Percentiles rank a stretch among this genome's conserved stretches.
These are phyloP conservation scores for Alopecurus myosuroides DNA, from an alignment of 176 grass and related monocot genomes.

Conservation along the genomic window DNA sequence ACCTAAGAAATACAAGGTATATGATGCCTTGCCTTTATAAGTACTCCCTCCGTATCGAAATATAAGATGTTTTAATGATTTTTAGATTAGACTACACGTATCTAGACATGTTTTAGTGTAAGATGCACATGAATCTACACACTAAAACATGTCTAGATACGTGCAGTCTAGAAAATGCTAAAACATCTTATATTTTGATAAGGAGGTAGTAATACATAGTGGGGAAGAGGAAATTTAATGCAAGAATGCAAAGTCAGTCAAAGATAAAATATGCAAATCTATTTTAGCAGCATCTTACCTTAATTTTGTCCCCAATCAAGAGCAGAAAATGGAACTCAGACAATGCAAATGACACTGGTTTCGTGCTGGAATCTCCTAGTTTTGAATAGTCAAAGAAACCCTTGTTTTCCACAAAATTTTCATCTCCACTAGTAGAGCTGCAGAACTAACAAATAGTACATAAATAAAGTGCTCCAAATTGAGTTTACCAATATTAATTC, in stretches of 20 bases:
- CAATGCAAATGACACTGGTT: conserved; percentile 82
- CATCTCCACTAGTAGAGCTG: conserved; percentile 83
- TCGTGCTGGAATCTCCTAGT: conserved; percentile 56
- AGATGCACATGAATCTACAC: too few relatives aligned
- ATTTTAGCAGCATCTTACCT: conserved; percentile 46
- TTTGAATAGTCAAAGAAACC: conserved; percentile 91
- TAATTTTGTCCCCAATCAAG: conserved; percentile 80
- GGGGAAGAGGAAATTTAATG: neutral
- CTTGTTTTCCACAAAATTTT: conserved; percentile 99
- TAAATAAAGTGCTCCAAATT: neutral
- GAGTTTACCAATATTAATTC: neutral
- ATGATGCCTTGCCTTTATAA: neutral
- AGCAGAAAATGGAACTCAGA: conserved; percentile 96
- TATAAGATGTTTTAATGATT: too few relatives aligned
- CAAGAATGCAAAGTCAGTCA: neutral
- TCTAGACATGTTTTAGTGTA: too few relatives aligned
- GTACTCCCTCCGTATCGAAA: too few relatives aligned
- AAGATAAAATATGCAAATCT: neutral
- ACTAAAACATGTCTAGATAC: too few relatives aligned
- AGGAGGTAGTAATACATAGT: neutral
- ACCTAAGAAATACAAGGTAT: conserved; percentile 55
- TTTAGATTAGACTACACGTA: too few relatives aligned
- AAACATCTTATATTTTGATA: too few relatives aligned
- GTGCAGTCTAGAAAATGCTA: too few relatives aligned
- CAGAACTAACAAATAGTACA: conserved; percentile 19